Evolutionary conservation across 176 grass and related monocot genomes (phyloP).

Genomic region (Secale cereale): DNA sequence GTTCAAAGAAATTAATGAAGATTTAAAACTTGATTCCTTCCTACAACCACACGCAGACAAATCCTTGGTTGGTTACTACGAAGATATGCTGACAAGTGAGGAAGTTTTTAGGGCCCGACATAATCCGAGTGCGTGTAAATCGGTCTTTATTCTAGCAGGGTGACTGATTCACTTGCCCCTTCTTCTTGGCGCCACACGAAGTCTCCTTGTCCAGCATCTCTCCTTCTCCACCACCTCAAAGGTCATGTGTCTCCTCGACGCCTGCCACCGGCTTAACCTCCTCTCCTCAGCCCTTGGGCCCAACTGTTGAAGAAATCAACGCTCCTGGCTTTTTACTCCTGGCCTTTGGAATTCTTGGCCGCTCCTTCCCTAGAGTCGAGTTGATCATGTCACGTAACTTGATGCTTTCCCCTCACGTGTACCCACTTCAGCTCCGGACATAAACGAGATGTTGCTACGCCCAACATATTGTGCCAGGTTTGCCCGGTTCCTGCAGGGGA

Average conservation of each 20-base stretch:
- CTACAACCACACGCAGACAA: no score
- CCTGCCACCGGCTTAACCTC: neutral
- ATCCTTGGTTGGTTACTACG: no score
- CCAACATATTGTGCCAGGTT: no score
- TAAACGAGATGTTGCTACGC: no score
- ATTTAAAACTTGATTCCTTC: no score
- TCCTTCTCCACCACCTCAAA: neutral
- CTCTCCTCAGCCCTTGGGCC: neutral
- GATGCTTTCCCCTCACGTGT: neutral
- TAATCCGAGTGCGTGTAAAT: no score
- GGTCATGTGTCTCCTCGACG: neutral
- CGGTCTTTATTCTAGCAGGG: no score
- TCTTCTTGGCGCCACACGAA: neutral
- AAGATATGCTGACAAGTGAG: no score
- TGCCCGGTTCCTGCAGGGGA: no score
- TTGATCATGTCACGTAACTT: neutral
- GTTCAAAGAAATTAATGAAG: no score
- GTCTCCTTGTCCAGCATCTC: neutral
- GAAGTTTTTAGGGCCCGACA: no score
- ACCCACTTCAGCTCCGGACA: no score
- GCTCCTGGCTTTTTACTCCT: neutral
- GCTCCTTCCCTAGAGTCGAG: neutral
- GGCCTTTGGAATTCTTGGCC: neutral
- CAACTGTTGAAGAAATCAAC: neutral
- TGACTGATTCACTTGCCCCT: neutral